Evolutionary conservation across 2,329 filamentous ascomycete genomes (phyloP).

Genomic region (Colletotrichum zoysiae): DNA sequence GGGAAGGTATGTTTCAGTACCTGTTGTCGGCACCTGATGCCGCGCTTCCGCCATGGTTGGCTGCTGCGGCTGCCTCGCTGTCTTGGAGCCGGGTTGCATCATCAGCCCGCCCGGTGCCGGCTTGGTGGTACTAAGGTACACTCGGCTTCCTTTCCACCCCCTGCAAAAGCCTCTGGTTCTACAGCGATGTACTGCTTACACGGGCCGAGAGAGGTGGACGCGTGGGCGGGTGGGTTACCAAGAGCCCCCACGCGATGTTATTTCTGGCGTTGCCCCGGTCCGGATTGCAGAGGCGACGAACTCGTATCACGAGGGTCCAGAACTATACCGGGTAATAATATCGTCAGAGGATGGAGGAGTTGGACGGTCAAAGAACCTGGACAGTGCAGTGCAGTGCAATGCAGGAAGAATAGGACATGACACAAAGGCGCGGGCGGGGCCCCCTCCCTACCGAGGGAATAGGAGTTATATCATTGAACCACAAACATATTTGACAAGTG

Average conservation of each 20-base stretch:
- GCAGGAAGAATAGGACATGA: not conserved
- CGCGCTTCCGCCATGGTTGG: conserved; percentile 40
- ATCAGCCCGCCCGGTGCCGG: conserved; percentile 35
- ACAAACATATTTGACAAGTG: conserved; percentile 1
- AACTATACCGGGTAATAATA: not conserved
- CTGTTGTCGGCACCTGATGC: conserved; percentile 38
- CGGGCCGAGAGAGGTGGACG: not conserved
- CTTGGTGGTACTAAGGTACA: conserved; percentile 35
- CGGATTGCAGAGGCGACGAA: not conserved
- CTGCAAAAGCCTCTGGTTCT: conserved; percentile 16
- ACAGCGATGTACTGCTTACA: conserved; percentile 13
- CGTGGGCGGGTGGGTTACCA: not conserved
- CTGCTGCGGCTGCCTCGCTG: conserved; percentile 27
- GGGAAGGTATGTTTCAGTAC: conserved; percentile 36
- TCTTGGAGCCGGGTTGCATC: conserved; percentile 40
- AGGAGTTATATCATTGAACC: conserved; percentile 16
- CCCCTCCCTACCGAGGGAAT: not conserved
- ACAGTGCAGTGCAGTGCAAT: not conserved
- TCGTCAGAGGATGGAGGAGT: not conserved
- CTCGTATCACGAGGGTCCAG: not conserved
- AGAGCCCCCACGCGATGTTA: conserved; percentile 3
- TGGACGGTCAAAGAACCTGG: conserved; percentile 3
- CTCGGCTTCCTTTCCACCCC: conserved; percentile 9
- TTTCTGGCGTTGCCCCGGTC: conserved; percentile 13
- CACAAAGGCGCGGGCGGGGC: not conserved